phyloP scores from a whole-genome alignment of 148 eudicot species.

The Linanthus parryae region DNA sequence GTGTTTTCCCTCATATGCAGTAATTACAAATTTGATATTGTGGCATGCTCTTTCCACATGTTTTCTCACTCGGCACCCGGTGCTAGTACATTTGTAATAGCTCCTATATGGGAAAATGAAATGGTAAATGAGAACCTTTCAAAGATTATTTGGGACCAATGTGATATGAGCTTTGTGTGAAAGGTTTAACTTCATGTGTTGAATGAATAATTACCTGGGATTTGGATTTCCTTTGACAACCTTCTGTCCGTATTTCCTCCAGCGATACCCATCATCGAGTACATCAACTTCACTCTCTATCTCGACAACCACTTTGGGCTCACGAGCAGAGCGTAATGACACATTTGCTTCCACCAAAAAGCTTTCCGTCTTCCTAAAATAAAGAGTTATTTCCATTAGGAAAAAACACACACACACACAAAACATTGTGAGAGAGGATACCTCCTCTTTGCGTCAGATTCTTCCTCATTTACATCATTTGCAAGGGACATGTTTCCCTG shows the following conservation, averaged over 20 bases:
- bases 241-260: slow-evolving; percentile 90
- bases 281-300: slow-evolving; percentile 67
- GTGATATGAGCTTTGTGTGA: background rate
- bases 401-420: background rate
- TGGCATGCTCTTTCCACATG: slow-evolving; percentile 78
- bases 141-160: background rate
- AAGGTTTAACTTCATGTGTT: background rate
- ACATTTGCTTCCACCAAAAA: slow-evolving; percentile 34
- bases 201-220: slow-evolving; percentile 45
- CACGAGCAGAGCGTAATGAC: slow-evolving; percentile 45
- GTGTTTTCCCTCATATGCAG: slow-evolving; percentile 79
- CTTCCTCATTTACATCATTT: slow-evolving; percentile 37
- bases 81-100: slow-evolving; percentile 83
- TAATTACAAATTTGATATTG: slow-evolving; percentile 41
- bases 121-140: background rate
- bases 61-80: slow-evolving; percentile 74
- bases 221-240: slow-evolving; percentile 88
- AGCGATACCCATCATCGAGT: slow-evolving; percentile 83
- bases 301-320: slow-evolving; percentile 63
- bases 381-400: background rate
- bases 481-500: slow-evolving; percentile 23
- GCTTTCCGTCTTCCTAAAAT: slow-evolving; percentile 53
- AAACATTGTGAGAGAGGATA: slow-evolving; percentile 8
- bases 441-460: slow-evolving; percentile 71
- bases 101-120: slow-evolving; percentile 41